A percentile compares a stretch with the other conserved stretches of the same genome.
These are phyloP conservation scores for Podila horticola DNA, from an alignment of 192 early-diverging fungal genomes.

Conservation along the genomic window DNA sequence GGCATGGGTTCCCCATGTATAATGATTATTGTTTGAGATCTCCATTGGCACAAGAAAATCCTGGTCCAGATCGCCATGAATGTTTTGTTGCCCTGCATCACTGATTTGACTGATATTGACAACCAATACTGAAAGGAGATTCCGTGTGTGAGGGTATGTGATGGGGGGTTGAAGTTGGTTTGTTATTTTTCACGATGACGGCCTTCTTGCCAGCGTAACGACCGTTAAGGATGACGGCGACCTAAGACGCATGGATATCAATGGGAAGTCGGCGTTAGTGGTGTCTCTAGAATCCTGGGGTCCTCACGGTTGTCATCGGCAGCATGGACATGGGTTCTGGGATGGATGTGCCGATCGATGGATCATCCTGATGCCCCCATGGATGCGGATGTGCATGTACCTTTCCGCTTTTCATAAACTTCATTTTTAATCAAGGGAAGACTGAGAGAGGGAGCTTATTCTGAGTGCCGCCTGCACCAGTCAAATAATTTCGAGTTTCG, in stretches of 20 bases:
- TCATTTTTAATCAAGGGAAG: slow-evolving; percentile 2
- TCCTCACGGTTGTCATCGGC: not conserved
- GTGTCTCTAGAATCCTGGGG: slow-evolving; percentile 1
- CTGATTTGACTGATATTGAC: not conserved
- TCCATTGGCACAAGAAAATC: not conserved
- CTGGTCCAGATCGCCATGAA: not conserved
- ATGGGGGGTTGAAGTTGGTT: slow-evolving; percentile 22
- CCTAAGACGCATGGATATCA: slow-evolving; percentile 60
- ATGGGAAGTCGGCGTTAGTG: not conserved
- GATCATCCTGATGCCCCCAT: not conserved
- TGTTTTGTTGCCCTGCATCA: not conserved
- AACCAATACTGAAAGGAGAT: not conserved
- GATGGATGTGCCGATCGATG: slow-evolving; percentile 2
- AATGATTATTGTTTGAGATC: too few relatives aligned
- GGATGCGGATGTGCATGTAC: slow-evolving; percentile 4
- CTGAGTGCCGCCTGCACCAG: not conserved
- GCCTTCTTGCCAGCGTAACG: slow-evolving; percentile 99
- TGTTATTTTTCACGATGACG: slow-evolving; percentile 91
- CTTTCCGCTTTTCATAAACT: slow-evolving; percentile 7
- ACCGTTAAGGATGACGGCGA: slow-evolving; percentile 97
- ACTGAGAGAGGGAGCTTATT: slow-evolving; percentile 1
- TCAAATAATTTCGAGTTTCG: not conserved
- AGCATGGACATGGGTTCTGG: not conserved
- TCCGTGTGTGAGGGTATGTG: not conserved
- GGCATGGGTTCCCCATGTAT: too few relatives aligned